Evolutionary conservation across 805 yeast species (phyloP).

Genomic region (Alloascoidea hylecoeti): DNA sequence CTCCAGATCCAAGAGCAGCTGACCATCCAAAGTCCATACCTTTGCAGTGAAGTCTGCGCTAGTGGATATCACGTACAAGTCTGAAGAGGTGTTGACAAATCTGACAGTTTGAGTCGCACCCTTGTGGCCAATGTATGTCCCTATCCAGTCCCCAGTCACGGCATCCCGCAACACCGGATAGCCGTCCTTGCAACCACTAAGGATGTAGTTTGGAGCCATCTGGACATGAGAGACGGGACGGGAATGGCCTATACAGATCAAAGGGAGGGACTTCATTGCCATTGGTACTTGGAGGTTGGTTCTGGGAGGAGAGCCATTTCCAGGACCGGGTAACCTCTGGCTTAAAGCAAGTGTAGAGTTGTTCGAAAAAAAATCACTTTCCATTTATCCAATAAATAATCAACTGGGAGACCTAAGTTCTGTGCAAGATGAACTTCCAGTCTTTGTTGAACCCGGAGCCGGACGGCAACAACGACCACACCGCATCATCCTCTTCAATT

Average conservation of each 20-base stretch:
- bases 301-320: background rate
- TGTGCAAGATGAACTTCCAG: slow-evolving; percentile 1
- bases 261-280: background rate
- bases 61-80: slow-evolving; percentile 13
- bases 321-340: slow-evolving; percentile 1
- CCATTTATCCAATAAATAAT: background rate
- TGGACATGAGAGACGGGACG: background rate
- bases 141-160: slow-evolving; percentile 20
- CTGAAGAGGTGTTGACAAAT: slow-evolving; percentile 10
- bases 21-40: slow-evolving; percentile 12
- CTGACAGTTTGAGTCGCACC: slow-evolving; percentile 19
- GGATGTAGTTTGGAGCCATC: background rate
- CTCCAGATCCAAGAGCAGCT: slow-evolving; percentile 6
- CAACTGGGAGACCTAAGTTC: background rate
- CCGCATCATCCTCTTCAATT: background rate
- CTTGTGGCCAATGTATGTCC: slow-evolving; percentile 19
- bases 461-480: background rate
- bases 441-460: background rate
- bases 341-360: too few relatives aligned
- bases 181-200: slow-evolving; percentile 11
- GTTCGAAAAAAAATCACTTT: background rate
- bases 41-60: slow-evolving; percentile 18
- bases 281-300: background rate
- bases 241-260: background rate
- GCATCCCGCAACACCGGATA: slow-evolving; percentile 19